These are phyloP conservation scores for Pichia deserticola DNA, from an alignment of 805 yeast species.

Conservation along the genomic window DNA sequence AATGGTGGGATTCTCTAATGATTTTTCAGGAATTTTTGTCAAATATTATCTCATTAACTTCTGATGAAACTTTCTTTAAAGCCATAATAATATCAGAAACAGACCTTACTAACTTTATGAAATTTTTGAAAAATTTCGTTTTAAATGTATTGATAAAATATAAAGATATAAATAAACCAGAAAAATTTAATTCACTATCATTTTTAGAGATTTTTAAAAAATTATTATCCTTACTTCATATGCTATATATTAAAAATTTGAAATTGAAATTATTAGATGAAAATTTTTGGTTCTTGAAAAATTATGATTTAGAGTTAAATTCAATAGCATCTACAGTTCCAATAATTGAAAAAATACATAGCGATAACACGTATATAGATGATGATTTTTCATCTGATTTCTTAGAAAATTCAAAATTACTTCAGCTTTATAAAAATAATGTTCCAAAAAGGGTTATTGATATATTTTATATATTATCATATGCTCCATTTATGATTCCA, in stretches of 20 bases:
- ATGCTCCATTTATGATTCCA: constrained; percentile 73
- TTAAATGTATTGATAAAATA: neutral
- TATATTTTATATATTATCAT: constrained; percentile 47
- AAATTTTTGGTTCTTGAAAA: constrained; percentile 46
- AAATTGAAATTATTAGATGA: constrained; percentile 44
- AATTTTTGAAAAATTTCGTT: constrained; percentile 1
- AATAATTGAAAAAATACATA: constrained; percentile 13
- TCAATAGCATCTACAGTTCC: constrained; percentile 17
- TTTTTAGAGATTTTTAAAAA: constrained; percentile 1
- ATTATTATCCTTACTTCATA: constrained; percentile 39
- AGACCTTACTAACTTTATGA: neutral
- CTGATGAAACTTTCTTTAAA: neutral
- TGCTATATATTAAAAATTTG: constrained; percentile 59
- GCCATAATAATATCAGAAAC: neutral
- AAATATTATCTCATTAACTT: neutral
- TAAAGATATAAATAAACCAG: constrained; percentile 1
- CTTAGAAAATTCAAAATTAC: constrained; percentile 1
- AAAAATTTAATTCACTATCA: neutral
- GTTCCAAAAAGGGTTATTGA: constrained; percentile 16
- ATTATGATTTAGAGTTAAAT: constrained; percentile 11
- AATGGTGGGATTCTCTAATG: neutral
- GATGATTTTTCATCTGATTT: constrained; percentile 2
- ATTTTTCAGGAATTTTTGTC: constrained; percentile 4
- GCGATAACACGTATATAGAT: constrained; percentile 8
- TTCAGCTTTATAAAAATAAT: constrained; percentile 8